A percentile compares a stretch with the other conserved stretches of the same genome.
Evolutionary conservation across 2,329 filamentous ascomycete genomes (phyloP).

Genomic region (Volutella citrinella): DNA sequence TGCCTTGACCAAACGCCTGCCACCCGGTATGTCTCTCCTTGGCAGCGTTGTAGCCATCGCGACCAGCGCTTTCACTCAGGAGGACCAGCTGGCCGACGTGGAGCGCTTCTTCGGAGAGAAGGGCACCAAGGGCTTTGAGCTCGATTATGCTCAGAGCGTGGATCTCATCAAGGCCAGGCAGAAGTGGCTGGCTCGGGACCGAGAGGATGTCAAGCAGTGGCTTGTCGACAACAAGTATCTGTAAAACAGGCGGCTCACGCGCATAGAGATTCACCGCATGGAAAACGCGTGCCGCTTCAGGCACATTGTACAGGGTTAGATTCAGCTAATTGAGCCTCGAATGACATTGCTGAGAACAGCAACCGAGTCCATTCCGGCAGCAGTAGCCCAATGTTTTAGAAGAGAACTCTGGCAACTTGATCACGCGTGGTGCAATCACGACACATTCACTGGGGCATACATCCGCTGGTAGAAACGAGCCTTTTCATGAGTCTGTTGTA

Average conservation of each 20-base stretch:
- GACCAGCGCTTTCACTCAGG: conserved; percentile 74
- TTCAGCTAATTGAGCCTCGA: too few species aligned
- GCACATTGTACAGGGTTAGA: too few species aligned
- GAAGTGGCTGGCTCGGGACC: conserved; percentile 56
- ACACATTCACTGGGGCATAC: too few species aligned
- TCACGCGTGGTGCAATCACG: too few species aligned
- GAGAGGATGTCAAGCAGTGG: conserved; percentile 67
- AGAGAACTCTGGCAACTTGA: too few species aligned
- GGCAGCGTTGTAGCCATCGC: conserved; percentile 80
- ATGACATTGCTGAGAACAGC: too few species aligned
- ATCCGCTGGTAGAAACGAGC: conserved; percentile 13
- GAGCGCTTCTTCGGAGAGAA: conserved; percentile 77
- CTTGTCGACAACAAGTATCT: conserved; percentile 26
- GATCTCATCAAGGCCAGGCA: conserved; percentile 80
- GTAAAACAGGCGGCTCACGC: conserved; percentile 13
- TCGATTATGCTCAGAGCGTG: conserved; percentile 83
- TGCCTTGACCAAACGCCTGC: conserved; percentile 74
- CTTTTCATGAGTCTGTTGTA: conserved; percentile 26
- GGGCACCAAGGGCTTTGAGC: conserved; percentile 82
- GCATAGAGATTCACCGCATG: too few species aligned
- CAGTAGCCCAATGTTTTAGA: too few species aligned
- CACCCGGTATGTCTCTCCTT: conserved; percentile 83
- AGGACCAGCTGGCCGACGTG: conserved; percentile 72
- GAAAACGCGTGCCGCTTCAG: too few species aligned
- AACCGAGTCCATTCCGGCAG: too few species aligned